Conservation (phyloP, 169 alveolate species). For the Plasmodium blacklocki region DNA sequence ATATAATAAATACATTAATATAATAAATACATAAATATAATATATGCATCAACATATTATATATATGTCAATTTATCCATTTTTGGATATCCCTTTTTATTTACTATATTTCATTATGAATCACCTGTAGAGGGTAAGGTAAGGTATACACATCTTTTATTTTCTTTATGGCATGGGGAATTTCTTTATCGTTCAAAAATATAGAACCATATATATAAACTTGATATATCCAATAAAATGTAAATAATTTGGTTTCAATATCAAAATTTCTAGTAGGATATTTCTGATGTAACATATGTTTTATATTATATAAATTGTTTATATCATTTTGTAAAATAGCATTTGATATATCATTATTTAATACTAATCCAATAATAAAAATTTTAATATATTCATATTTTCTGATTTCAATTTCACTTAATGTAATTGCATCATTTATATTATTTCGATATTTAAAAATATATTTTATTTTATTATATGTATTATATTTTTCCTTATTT, state of each 20-base stretch:
- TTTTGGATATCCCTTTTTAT: too few relatives aligned
- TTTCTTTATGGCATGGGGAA: background rate
- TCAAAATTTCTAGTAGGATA: constrained; percentile 17
- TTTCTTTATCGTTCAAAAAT: constrained; percentile 31
- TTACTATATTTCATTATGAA: background rate
- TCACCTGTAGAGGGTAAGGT: constrained; percentile 40
- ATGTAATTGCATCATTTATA: constrained; percentile 62
- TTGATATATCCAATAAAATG: constrained; percentile 67
- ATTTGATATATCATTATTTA: constrained; percentile 49
- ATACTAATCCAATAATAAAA: constrained; percentile 35
- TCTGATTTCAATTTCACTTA: constrained; percentile 58
- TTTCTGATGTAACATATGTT: constrained; percentile 24
- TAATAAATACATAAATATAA: background rate
- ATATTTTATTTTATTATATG: constrained; percentile 16
- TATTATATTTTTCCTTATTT: constrained; percentile 17
- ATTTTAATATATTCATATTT: constrained; percentile 22
- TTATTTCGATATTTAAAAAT: constrained; percentile 50
- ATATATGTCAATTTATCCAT: too few relatives aligned
- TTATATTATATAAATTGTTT: constrained; percentile 26
- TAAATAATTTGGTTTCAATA: constrained; percentile 32
- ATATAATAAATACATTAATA: background rate
- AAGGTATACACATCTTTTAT: constrained; percentile 5
- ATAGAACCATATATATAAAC: constrained; percentile 65
- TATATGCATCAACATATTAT: background rate
- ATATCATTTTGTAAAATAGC: constrained; percentile 27